Conservation (phyloP, 495 filamentous ascomycete genomes). For the Talaromyces ruber region DNA sequence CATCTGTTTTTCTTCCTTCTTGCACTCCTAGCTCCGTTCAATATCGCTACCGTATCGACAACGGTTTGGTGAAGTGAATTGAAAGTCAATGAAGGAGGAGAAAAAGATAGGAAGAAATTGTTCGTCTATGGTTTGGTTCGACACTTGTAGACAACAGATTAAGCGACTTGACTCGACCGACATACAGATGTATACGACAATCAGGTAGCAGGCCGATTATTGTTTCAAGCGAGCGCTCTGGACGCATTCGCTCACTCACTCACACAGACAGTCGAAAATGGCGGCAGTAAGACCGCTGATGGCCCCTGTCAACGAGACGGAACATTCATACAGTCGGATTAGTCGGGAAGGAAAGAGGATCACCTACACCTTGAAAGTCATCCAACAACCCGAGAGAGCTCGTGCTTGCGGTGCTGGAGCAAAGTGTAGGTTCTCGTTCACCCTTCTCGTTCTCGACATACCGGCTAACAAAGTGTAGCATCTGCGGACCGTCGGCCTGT, state of each 20-base stretch:
- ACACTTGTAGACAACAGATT: not conserved
- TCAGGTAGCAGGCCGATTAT: not conserved
- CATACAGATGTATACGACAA: not conserved
- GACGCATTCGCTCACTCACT: not conserved
- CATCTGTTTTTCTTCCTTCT: not conserved
- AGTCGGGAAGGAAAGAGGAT: constrained; percentile 75
- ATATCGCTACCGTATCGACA: not conserved
- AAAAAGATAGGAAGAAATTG: not conserved
- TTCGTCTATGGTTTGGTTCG: not conserved
- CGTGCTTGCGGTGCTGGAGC: constrained; percentile 92
- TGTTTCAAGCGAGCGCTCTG: not conserved
- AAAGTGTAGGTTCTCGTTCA: too few species aligned
- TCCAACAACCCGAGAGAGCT: constrained; percentile 94
- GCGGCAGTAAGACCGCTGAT: constrained; percentile 26
- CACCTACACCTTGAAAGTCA: constrained; percentile 74
- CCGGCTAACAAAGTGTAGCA: constrained; percentile 45
- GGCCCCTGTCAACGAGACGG: constrained; percentile 48
- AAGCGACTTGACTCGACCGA: not conserved
- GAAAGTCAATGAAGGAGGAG: not conserved
- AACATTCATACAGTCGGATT: constrained; percentile 48
- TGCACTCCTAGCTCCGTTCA: not conserved
- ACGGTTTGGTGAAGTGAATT: not conserved
- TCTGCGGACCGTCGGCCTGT: constrained; percentile 94
- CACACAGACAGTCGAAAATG: not conserved
- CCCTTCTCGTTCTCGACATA: too few species aligned